phyloP scores from a whole-genome alignment of 192 early-diverging fungal genomes.

The Diversispora eburnea region DNA sequence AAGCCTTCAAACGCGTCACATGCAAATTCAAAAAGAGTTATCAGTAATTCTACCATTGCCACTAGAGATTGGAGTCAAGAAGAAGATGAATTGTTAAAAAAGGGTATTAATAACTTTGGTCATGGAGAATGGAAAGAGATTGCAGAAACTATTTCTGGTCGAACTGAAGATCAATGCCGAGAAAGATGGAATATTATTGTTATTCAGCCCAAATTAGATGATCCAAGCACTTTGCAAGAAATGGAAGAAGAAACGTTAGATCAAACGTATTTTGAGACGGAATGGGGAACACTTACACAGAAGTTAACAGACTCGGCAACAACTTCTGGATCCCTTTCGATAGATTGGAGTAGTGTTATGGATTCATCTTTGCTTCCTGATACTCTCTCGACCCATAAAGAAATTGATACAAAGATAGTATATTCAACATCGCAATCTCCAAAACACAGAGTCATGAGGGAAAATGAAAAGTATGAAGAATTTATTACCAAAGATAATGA shows the following conservation, averaged over 20 bases:
- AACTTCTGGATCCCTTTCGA: background rate
- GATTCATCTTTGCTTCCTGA: constrained; percentile 3
- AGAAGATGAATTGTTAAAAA: constrained; percentile 15
- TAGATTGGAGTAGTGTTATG: constrained; percentile 12
- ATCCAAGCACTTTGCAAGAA: constrained; percentile 1
- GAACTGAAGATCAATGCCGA: constrained; percentile 7
- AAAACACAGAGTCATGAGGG: background rate
- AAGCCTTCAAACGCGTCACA: background rate
- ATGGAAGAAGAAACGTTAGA: constrained; percentile 3
- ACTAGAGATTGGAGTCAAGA: background rate
- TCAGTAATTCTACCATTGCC: background rate
- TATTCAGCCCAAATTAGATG: background rate
- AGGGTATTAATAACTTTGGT: constrained; percentile 3
- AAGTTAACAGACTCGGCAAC: background rate
- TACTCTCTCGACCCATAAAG: background rate
- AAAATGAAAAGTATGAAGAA: background rate
- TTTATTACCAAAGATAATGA: background rate
- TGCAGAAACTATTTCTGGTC: background rate
- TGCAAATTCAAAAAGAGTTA: background rate
- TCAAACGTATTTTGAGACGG: constrained; percentile 12
- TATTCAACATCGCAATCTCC: too few relatives aligned
- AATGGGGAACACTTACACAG: constrained; percentile 7
- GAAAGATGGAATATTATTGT: constrained; percentile 13
- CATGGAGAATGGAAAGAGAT: constrained; percentile 9
- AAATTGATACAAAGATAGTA: background rate